These are phyloP conservation scores for Metarhizium guizhouense DNA, from an alignment of 2,329 filamentous ascomycete species.

Conservation along the genomic window DNA sequence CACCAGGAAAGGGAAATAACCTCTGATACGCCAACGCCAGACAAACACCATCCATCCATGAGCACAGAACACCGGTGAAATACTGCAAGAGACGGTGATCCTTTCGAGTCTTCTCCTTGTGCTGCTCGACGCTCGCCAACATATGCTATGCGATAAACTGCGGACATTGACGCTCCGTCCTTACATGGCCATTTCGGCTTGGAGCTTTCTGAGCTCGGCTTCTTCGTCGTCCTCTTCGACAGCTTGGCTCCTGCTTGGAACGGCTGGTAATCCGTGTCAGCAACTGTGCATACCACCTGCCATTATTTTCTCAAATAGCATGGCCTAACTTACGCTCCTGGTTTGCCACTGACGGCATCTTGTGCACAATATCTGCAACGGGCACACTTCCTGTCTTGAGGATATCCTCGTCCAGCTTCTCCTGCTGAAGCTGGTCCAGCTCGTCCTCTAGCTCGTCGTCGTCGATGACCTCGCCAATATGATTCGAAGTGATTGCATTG, in stretches of 20 bases:
- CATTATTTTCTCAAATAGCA: neutral
- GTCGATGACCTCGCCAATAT: constrained; percentile 62
- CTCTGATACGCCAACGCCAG: constrained; percentile 24
- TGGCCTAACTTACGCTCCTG: constrained; percentile 58
- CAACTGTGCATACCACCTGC: neutral
- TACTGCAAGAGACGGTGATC: neutral
- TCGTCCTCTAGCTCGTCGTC: constrained; percentile 82
- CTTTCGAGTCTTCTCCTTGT: neutral
- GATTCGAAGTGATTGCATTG: constrained; percentile 68
- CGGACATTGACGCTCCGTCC: neutral
- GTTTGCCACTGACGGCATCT: constrained; percentile 66
- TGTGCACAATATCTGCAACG: constrained; percentile 66
- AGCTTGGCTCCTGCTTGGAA: constrained; percentile 29
- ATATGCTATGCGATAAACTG: constrained; percentile 8
- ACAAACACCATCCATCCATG: constrained; percentile 18
- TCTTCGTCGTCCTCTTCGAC: constrained; percentile 88
- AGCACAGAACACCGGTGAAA: constrained; percentile 10
- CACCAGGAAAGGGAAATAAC: neutral
- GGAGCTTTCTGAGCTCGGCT: constrained; percentile 83
- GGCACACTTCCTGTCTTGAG: constrained; percentile 80
- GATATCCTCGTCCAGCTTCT: constrained; percentile 89
- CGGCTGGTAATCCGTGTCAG: constrained; percentile 15
- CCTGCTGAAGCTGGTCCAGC: constrained; percentile 79
- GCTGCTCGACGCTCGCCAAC: constrained; percentile 2
- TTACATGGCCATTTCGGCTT: constrained; percentile 96